Base-by-base conservation (phyloP, 495 filamentous ascomycete species). In the Penicillium silybi region DNA sequence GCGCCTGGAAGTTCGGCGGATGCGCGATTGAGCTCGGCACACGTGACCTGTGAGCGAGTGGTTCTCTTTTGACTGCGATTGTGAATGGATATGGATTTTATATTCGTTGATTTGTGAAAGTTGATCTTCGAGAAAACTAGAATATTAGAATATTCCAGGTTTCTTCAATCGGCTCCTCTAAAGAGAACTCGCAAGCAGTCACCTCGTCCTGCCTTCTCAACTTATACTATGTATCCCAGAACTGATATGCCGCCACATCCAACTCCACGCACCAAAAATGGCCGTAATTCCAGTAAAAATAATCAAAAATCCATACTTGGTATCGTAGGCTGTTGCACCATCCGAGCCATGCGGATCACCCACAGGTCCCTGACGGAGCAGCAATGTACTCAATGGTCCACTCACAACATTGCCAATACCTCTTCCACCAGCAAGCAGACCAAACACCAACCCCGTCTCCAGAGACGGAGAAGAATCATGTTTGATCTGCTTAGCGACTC, bases 351-450 rank as follows among this genome's bases (percentile, higher is more conserved):
- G 46, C 2, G 46, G 42, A 11, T 49, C 61, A 38, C 44, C 52
- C 41, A 70, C 44, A 19, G 68, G 58, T 10, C 66, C 65, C 18
- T 63, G 56, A 7, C 58, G 59, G 39, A 87, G 44, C 48, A 88
- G 59, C 2, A 67, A 74, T 45, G 82, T 79, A 53, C 82, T 84
- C 50, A 86, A 29, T 15, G 84, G 82, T 0, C 83, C 84, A 49
- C 78, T 79, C 3, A 80, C 71, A 13, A 87, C 75, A 62, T 80
- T 82, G 3, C 85, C 86, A 46, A 91, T 74, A 5, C 86, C 87
- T 52, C 85, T 68, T 0, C 83, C 85, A 25, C 78, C 79, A 25
- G 80, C 78, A 46, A 89, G 57, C 32, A 83, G 73, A 2, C 82
- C 83, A 65, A 86, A 83, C 2, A 88, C 70, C 68, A 86, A 74